These are phyloP conservation scores for Saccharum spontaneum DNA, from an alignment of 176 grass and related monocot genomes.

Conservation along the genomic window DNA sequence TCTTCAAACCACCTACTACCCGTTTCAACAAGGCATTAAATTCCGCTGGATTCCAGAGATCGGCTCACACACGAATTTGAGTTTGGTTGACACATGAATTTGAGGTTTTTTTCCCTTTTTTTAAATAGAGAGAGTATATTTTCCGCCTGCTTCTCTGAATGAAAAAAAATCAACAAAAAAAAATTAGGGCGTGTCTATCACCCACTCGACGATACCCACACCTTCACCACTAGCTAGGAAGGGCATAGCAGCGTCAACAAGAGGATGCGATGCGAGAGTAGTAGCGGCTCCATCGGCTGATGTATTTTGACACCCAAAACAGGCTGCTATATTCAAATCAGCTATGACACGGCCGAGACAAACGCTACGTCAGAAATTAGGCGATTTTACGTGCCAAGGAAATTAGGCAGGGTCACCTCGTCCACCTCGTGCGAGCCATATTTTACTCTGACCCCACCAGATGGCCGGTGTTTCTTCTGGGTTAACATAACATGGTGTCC, in stretches of 20 bases:
- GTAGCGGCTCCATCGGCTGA: conserved; percentile 3
- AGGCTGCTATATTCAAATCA: conserved; percentile 23
- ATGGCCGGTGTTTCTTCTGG: neutral
- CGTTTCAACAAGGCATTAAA: conserved; percentile 1
- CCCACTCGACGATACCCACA: conserved; percentile 9
- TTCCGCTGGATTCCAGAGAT: neutral
- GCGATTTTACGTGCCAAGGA: neutral
- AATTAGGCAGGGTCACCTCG: neutral
- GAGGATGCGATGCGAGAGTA: neutral
- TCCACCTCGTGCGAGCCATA: conserved; percentile 2
- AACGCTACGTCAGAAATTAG: conserved; percentile 19
- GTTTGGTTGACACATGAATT: neutral
- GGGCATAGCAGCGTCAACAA: neutral
- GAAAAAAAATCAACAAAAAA: neutral
- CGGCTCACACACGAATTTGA: neutral
- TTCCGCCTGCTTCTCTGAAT: neutral
- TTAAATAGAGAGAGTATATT: no score
- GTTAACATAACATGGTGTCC: neutral
- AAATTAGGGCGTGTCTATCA: neutral
- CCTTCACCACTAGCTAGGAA: neutral
- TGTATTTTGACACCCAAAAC: conserved; percentile 1
- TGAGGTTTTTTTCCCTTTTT: neutral
- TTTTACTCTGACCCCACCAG: neutral
- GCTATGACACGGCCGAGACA: conserved; percentile 13
- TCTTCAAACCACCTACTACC: neutral